Evolutionary conservation across 208 protist species (phyloP), one percentile per base, ranked within the genome.

Genomic region (Acanthamoeba culbertsoni): DNA sequence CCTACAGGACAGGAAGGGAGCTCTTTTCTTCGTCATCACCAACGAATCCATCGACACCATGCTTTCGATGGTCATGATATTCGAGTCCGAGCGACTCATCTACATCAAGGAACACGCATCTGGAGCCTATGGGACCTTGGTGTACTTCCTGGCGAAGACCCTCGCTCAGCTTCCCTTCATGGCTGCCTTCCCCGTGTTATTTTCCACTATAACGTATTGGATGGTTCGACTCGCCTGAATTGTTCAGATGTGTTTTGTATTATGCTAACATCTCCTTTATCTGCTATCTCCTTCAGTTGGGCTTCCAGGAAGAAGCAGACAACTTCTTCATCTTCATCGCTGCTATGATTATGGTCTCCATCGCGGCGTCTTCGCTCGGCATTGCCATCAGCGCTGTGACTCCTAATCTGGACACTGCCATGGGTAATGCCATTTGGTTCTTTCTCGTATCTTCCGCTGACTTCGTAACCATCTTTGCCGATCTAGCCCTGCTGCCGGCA

Each of bases 301-400:
- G 48, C 0, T 40, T 88, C 12, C 48, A 88, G 31, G 77, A 42
- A 3, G 77, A 88, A 26, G 77, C 51, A 2, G 77, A 88, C 14
- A 88, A 62, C 46, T 88, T 88, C 28, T 88, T 88, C 48, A 57
- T 88, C 77, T 88, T 88, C 77, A 7, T 88, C n/a, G 77, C 77
- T 7, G n/a, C 48, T 16, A 43, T 88, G 77, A 42, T 88, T 0
- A 4, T 88, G 48, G 77, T 88, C 33, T 28, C 45, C 31, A 18
- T 63, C 26, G 77, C 62, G 2, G 37, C 77, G 33, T 10, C 20
- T 12, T 88, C 77, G 14, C 77, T 88, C 8, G 77, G 40, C 31
- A 31, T 62, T 14, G 45, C 46, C 2, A 33, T 88, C 6, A 40
- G 28, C 33, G 77, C 77, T 0, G 12, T 8, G 14, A 42, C 46